Conservation (phyloP, 768 basidiomycete genomes). For the Astraeus odoratus region DNA sequence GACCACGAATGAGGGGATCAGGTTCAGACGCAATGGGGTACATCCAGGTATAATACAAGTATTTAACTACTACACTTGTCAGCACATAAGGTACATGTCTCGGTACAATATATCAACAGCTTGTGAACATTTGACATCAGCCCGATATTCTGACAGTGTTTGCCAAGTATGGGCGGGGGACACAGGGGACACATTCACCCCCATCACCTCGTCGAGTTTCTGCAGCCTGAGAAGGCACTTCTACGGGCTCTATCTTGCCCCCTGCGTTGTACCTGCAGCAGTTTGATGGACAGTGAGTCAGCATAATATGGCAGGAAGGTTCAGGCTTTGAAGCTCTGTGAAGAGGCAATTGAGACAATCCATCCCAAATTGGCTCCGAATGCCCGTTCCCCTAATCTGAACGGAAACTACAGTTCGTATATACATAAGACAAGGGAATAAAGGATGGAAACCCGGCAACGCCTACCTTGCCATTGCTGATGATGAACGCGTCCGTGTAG, state of each 20-base stretch:
- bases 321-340: too few relatives aligned
- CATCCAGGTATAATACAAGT: too few relatives aligned
- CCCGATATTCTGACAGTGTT: too few relatives aligned
- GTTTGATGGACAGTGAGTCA: neutral
- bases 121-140: too few relatives aligned
- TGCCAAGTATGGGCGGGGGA: neutral
- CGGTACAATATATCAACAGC: too few relatives aligned
- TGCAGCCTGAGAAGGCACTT: conserved; percentile 65
- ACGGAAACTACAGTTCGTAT: conserved; percentile 62
- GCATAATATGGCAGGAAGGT: too few relatives aligned
- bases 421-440: too few relatives aligned
- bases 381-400: conserved; percentile 76
- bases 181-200: neutral
- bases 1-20: too few relatives aligned
- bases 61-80: too few relatives aligned
- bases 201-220: conserved; percentile 47
- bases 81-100: too few relatives aligned
- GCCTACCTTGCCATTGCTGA: conserved; percentile 44
- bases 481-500: conserved; percentile 70
- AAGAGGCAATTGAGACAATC: neutral
- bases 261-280: conserved; percentile 78
- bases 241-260: conserved; percentile 76
- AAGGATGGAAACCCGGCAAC: too few relatives aligned
- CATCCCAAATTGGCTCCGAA: conserved; percentile 58
- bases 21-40: too few relatives aligned